Evolutionary conservation across 2,329 filamentous ascomycete genomes (phyloP).

Genomic region (Aureobasidium lini): DNA sequence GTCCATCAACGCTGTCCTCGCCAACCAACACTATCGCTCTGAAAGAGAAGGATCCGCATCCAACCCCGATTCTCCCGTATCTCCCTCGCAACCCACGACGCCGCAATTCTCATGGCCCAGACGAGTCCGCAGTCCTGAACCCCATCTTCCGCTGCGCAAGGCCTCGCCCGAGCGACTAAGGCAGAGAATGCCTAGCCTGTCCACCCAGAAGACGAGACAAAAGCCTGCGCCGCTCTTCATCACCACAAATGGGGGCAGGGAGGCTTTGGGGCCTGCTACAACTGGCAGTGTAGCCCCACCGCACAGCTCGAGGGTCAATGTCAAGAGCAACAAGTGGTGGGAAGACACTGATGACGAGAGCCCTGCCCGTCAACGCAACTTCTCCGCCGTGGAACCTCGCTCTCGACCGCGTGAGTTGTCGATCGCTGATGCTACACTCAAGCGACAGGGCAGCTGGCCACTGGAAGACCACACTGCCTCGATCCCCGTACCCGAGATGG

Average conservation of each 20-base stretch:
- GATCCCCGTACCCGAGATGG: neutral
- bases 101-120: constrained; percentile 10
- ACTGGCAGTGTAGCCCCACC: neutral
- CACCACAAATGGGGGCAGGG: neutral
- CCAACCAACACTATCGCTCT: neutral
- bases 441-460: constrained; percentile 9
- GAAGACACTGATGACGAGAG: neutral
- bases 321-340: constrained; percentile 10
- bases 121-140: constrained; percentile 27
- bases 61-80: neutral
- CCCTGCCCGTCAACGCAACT: constrained; percentile 1
- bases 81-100: neutral
- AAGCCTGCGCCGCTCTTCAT: constrained; percentile 2
- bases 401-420: neutral
- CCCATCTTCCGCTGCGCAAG: constrained; percentile 35
- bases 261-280: neutral
- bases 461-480: neutral
- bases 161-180: constrained; percentile 35
- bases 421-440: neutral
- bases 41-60: neutral
- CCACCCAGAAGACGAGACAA: constrained; percentile 1
- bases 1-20: constrained; percentile 9
- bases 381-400: neutral
- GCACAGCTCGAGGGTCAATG: constrained; percentile 1
- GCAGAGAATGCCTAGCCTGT: constrained; percentile 16